These are phyloP conservation scores for Termitomyces sp. DNA, from an alignment of 768 basidiomycete species.

Conservation along the genomic window DNA sequence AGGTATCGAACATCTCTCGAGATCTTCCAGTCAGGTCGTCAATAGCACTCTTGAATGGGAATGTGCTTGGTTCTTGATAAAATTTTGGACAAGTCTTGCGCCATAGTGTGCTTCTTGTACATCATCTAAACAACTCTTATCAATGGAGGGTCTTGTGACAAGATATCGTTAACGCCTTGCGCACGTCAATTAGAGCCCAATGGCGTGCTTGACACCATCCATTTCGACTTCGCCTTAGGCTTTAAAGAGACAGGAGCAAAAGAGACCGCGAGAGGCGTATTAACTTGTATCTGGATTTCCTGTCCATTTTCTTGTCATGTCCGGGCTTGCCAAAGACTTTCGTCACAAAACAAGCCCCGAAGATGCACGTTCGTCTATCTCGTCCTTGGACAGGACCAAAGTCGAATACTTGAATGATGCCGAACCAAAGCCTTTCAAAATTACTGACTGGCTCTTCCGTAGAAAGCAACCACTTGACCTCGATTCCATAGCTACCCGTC, in stretches of 20 bases:
- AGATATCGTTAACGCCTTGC: not conserved
- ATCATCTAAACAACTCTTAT: slow-evolving; percentile 7
- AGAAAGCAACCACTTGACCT: slow-evolving; percentile 21
- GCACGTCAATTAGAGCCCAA: not conserved
- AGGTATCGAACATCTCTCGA: not conserved
- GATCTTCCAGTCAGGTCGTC: not conserved
- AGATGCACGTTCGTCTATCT: slow-evolving; percentile 5
- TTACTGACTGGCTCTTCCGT: slow-evolving; percentile 28
- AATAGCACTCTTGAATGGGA: not conserved
- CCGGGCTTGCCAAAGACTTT: not conserved
- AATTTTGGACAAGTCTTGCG: slow-evolving; percentile 11
- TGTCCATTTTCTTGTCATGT: not conserved
- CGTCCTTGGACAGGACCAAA: not conserved
- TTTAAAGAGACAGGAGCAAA: not conserved
- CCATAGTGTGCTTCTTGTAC: slow-evolving; percentile 15
- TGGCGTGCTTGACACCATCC: slow-evolving; percentile 16
- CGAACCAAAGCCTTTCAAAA: slow-evolving; percentile 29
- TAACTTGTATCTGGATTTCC: not conserved
- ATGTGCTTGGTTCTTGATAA: not conserved
- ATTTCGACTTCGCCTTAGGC: not conserved
- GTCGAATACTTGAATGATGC: slow-evolving; percentile 26
- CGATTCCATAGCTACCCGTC: slow-evolving; percentile 40
- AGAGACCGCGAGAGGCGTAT: not conserved
- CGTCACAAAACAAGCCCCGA: not conserved
- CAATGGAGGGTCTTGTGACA: not conserved